phyloP scores from a whole-genome alignment of 768 basidiomycete species.

The Lactarius vividus region DNA sequence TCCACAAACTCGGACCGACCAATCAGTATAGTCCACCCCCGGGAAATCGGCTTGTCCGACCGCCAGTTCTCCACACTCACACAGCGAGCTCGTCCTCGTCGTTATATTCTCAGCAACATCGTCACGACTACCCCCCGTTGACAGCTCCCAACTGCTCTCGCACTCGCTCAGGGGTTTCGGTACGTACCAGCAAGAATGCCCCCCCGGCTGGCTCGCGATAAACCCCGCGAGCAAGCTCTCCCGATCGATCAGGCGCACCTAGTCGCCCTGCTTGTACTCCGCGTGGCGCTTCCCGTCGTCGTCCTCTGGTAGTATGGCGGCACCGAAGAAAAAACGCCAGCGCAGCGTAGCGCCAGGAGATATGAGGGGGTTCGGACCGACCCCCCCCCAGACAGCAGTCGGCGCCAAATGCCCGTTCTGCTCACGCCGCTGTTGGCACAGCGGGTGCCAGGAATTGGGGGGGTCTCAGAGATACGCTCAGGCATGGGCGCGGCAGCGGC shows the following conservation, averaged over 20 bases:
- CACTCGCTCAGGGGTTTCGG: conserved; percentile 49
- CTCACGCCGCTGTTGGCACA: neutral
- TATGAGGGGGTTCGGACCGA: no score
- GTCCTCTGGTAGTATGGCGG: conserved; percentile 66
- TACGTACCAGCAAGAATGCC: no score
- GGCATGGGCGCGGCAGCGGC: no score
- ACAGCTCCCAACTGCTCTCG: neutral
- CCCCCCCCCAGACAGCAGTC: no score
- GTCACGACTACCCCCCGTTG: neutral
- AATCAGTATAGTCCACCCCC: conserved; percentile 29
- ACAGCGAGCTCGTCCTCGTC: conserved; percentile 41
- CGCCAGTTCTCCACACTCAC: conserved; percentile 33
- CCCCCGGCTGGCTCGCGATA: conserved; percentile 47
- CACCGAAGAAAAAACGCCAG: conserved; percentile 45
- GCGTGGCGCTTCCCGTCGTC: conserved; percentile 27
- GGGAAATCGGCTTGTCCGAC: conserved; percentile 24
- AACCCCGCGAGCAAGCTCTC: conserved; percentile 64
- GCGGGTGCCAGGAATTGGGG: neutral
- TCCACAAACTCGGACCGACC: no score
- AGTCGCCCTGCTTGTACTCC: conserved; percentile 47
- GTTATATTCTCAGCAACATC: conserved; percentile 30
- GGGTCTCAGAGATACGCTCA: neutral
- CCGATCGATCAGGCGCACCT: conserved; percentile 58
- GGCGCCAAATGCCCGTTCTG: no score
- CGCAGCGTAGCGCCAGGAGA: no score